Evolutionary conservation across 176 grass and related monocot genomes (phyloP), one percentile per base, ranked within the genome.

Genomic region (Zoysia pacifica): DNA sequence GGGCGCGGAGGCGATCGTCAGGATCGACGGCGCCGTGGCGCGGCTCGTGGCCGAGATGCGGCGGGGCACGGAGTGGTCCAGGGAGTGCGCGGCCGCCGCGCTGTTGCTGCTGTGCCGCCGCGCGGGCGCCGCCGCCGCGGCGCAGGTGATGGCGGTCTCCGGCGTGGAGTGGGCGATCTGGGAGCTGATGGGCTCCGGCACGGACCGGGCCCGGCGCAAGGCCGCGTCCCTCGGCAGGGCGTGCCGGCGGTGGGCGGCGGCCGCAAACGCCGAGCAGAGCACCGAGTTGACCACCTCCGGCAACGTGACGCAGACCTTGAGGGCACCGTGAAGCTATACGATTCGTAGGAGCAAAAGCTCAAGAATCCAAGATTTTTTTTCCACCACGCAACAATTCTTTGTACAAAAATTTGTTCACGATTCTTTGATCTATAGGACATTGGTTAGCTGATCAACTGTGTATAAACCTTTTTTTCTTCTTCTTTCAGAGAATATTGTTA

Each of bases 161-260:
- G 96, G 96, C 49, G 89, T 99, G 65, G 96, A 99, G 60, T 95
- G 93, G 93, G 82, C 88, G 5, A 93, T 99, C 41, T 99, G 96
- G 93, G 93, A 95, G 82, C 77, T 95, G n/a, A 86, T 99, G 96
- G 93, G 90, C 9, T 73, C 61, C 36, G 96, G 96, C 9, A 91
- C 93, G 1, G 93, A 95, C 0, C 81, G 96, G 72, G 96, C 90
- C 3, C 78, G 92, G 45, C 82, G 88, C 0, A 99, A 99, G 93
- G 96, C 96, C 2, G 92, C 96, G 51, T 82, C 97, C 3, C 90
- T 99, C 48, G 88, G 97, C 64, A 87, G 97, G 83, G 86, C 94
- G 39, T 99, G 73, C 84, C 84, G 93, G 39, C 88, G 91, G 73
- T 95, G 86, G 86, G 80, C 80, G 0, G 89, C 86, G 14, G 85